Evolutionary conservation across 305 asterid genomes (phyloP).

Genomic region (Solanum hybrid): DNA sequence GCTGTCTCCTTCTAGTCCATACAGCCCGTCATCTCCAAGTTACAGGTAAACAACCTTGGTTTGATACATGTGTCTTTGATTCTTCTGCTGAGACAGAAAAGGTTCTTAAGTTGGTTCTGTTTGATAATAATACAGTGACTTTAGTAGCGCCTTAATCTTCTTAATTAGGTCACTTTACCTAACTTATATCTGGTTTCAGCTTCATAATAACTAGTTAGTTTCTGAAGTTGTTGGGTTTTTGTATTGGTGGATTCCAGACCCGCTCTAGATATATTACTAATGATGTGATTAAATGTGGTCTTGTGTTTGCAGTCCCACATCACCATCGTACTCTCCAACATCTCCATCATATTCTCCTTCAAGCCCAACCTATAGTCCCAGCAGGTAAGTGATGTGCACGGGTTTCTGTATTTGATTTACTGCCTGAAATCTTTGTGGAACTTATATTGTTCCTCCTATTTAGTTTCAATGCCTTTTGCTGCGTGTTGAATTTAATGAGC

Average conservation of each 20-base stretch:
- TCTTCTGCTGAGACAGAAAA: background rate
- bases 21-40: constrained; percentile 94
- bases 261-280: background rate
- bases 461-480: background rate
- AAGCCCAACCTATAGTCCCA: constrained; percentile 89
- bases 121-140: background rate
- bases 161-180: background rate
- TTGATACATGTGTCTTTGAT: background rate
- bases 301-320: constrained; percentile 77
- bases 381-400: constrained; percentile 50
- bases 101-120: background rate
- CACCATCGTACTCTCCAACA: constrained; percentile 89
- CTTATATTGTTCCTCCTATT: background rate
- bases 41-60: constrained; percentile 51
- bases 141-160: background rate
- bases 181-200: background rate
- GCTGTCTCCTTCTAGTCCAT: constrained; percentile 76
- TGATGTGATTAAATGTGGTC: background rate
- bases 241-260: background rate
- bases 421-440: background rate
- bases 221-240: background rate
- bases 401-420: background rate
- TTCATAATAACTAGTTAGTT: background rate
- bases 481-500: background rate
- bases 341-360: constrained; percentile 93